Evolutionary conservation across 2,329 filamentous ascomycete genomes (phyloP), one percentile per base, ranked within the genome.

Genomic region (Fonsecaea erecta): DNA sequence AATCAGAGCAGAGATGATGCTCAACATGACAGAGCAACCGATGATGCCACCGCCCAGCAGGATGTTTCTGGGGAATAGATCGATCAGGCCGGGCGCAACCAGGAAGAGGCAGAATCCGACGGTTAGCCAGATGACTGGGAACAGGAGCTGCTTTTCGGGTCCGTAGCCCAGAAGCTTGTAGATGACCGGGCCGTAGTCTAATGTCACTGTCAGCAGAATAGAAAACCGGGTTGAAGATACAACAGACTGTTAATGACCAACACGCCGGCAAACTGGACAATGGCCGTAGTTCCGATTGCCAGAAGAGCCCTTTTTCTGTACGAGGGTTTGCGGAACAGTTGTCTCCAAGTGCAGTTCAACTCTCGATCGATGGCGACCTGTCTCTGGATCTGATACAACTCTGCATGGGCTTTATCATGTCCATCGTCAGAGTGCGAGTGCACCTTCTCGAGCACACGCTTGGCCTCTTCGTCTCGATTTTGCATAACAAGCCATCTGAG

Each of bases 241-340:
- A 46, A 61, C 43, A 2, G 56, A 64, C 78, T 79, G 58, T 80
- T 78, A 53, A 82, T 81, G 3, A 82, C 77, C 52, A 81, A 53
- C 5, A 67, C 61, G 24, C 61, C 61, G 9, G 6, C 80, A 75
- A 53, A 79, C 18, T 70, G 63, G 28, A 63, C 62, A 24, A 68
- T 64, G 3, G 34, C 63, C 12, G 63, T 66, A 1, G 58, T 64
- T 6, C 63, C 65, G 2, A 68, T 60, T 11, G 52, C 63, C 2
- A 70, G 58, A n/a, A 70, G 46, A 9, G 56, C 60, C 4, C 65
- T 37, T 30, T 70, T 70, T 18, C 65, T 37, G 51, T 68, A 70
- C 1, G 59, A 65, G 2, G 68, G 68, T 37, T 65, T 68, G 32
- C 32, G 48, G 34, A 63, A 63, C 37, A 70, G 55, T 16, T 65